Conservation (phyloP, 129 eudicot species). For the Flaveria brownii region DNA sequence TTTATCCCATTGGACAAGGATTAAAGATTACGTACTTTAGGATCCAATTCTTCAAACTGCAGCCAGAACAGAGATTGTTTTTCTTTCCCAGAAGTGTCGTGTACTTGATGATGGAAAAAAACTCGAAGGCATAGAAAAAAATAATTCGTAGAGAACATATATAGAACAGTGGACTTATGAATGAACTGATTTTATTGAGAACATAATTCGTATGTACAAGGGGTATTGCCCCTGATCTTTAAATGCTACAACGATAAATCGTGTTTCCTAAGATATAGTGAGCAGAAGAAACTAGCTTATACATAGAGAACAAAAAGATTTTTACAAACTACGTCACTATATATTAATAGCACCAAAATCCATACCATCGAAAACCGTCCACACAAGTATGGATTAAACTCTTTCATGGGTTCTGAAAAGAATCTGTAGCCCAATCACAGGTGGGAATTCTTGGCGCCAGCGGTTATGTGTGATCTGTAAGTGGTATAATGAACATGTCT, state of each 20-base stretch:
- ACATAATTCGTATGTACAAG: conserved; percentile 67
- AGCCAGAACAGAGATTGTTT: conserved; percentile 6
- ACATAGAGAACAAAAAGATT: conserved; percentile 50
- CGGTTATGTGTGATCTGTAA: conserved; percentile 36
- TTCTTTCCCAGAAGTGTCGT: background rate
- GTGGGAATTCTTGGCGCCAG: conserved; percentile 26
- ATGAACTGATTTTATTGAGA: conserved; percentile 56
- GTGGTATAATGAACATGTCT: conserved; percentile 42
- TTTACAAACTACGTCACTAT: conserved; percentile 51
- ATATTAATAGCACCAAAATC: conserved; percentile 48
- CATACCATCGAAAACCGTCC: conserved; percentile 32
- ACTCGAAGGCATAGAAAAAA: conserved; percentile 22
- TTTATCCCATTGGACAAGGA: background rate
- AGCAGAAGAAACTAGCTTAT: conserved; percentile 51
- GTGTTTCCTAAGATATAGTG: conserved; percentile 54
- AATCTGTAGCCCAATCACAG: conserved; percentile 42
- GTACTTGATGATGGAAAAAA: conserved; percentile 24
- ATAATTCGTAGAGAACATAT: background rate
- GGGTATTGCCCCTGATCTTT: conserved; percentile 62
- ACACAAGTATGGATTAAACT: conserved; percentile 35
- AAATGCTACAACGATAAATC: conserved; percentile 67
- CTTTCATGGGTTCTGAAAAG: conserved; percentile 41
- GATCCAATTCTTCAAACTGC: conserved; percentile 19
- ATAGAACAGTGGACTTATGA: conserved; percentile 14
- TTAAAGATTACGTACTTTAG: conserved; percentile 1